Conservation (phyloP, 164 flowering plant species). For the Buxus sempervirens region DNA sequence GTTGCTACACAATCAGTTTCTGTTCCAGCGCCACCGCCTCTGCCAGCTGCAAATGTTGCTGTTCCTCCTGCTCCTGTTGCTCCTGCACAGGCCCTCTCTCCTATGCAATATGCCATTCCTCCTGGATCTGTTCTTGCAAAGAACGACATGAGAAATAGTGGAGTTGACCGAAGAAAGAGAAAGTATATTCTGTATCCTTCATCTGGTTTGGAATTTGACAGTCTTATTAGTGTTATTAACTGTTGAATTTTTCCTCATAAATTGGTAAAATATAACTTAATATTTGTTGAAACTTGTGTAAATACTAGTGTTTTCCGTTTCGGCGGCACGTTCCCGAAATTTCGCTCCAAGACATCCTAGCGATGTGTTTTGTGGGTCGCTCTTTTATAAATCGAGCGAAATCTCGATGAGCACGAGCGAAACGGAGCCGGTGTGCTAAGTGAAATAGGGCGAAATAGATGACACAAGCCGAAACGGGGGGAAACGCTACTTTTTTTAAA, state of each 20-base stretch:
- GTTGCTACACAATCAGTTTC: constrained; percentile 38
- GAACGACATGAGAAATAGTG: constrained; percentile 58
- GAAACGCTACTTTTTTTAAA: too few relatives aligned
- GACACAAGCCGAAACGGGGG: too few relatives aligned
- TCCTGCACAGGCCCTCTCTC: constrained; percentile 51
- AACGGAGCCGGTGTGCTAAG: too few relatives aligned
- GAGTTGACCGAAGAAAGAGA: constrained; percentile 78
- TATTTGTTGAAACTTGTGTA: neutral
- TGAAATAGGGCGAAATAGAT: too few relatives aligned
- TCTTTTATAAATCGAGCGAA: too few relatives aligned
- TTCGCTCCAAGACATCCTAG: too few relatives aligned
- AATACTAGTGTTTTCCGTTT: too few relatives aligned
- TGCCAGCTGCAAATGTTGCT: constrained; percentile 34
- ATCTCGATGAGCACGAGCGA: too few relatives aligned
- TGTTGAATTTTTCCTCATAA: neutral
- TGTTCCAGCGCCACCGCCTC: constrained; percentile 35
- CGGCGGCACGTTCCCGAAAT: too few relatives aligned
- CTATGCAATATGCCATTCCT: constrained; percentile 65
- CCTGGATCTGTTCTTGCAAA: constrained; percentile 55
- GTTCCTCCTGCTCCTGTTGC: constrained; percentile 20
- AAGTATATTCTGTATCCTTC: constrained; percentile 37
- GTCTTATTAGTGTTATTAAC: neutral
- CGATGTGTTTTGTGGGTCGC: too few relatives aligned
- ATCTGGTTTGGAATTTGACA: neutral
- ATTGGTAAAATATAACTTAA: neutral